These are phyloP conservation scores for Nannizziopsis arthrosporioides DNA, from an alignment of 2,329 filamentous ascomycete species.

Conservation along the genomic window DNA sequence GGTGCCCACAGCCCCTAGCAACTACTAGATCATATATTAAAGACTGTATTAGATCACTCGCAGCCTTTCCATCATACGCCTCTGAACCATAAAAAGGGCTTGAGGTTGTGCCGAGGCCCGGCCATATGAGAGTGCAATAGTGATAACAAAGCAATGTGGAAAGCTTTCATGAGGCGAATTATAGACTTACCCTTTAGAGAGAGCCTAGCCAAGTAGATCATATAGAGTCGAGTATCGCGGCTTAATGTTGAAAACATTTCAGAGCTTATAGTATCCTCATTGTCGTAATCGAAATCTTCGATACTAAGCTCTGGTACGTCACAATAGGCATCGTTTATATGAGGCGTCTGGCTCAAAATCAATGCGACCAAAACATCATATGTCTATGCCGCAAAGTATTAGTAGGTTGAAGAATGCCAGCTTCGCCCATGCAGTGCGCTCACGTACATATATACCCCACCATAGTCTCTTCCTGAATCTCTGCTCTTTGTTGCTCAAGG, in stretches of 20 bases:
- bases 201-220: neutral
- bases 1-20: no score
- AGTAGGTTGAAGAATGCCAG: neutral
- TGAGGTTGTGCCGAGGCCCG: no score
- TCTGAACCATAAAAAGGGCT: no score
- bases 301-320: constrained; percentile 16
- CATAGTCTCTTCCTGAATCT: constrained; percentile 18
- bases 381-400: neutral
- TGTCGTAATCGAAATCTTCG: constrained; percentile 14
- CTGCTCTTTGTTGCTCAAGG: neutral
- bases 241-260: neutral
- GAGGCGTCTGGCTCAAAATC: constrained; percentile 19
- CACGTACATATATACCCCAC: constrained; percentile 18
- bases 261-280: neutral
- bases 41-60: no score
- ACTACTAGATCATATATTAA: no score
- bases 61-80: no score
- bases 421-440: neutral
- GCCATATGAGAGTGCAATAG: no score
- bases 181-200: neutral
- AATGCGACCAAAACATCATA: constrained; percentile 17
- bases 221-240: neutral
- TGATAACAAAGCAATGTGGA: no score
- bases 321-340: constrained; percentile 18
- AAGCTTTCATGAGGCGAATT: neutral